phyloP scores from a whole-genome alignment of 2,329 filamentous ascomycete genomes.

The Pseudocercospora fuligena region DNA sequence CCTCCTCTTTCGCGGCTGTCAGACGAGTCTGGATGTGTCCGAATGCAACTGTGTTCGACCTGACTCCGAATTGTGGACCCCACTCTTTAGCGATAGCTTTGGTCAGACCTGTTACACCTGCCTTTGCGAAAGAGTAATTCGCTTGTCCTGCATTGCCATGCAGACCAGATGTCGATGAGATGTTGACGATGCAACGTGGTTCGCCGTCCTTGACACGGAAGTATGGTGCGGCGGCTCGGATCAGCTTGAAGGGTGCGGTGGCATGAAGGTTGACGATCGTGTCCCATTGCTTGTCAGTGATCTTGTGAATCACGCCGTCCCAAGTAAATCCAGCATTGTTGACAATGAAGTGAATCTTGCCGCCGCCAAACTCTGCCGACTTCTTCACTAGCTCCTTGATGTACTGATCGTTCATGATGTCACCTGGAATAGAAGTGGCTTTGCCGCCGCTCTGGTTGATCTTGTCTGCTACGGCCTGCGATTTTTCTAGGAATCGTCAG shows the following conservation, averaged over 20 bases:
- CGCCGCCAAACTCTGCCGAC: constrained; percentile 78
- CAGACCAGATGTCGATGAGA: constrained; percentile 79
- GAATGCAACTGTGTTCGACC: constrained; percentile 83
- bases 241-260: constrained; percentile 83
- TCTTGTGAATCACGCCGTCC: constrained; percentile 93
- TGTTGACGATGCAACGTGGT: constrained; percentile 79
- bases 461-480: constrained; percentile 66
- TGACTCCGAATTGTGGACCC: constrained; percentile 81
- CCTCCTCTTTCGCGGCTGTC: constrained; percentile 82
- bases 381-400: constrained; percentile 73
- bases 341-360: constrained; percentile 89
- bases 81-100: constrained; percentile 92
- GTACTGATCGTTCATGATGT: constrained; percentile 74
- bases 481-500: constrained; percentile 61
- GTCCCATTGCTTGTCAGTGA: constrained; percentile 89
- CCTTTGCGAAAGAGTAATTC: constrained; percentile 86
- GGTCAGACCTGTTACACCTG: constrained; percentile 79
- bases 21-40: constrained; percentile 80
- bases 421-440: constrained; percentile 75
- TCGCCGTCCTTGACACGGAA: constrained; percentile 86
- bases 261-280: constrained; percentile 83
- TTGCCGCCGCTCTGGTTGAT: constrained; percentile 72
- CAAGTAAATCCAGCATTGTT: constrained; percentile 94
- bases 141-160: constrained; percentile 90
- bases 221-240: constrained; percentile 79